Conservation (phyloP, 2,329 filamentous ascomycete species). For the Ascomycota sp. region DNA sequence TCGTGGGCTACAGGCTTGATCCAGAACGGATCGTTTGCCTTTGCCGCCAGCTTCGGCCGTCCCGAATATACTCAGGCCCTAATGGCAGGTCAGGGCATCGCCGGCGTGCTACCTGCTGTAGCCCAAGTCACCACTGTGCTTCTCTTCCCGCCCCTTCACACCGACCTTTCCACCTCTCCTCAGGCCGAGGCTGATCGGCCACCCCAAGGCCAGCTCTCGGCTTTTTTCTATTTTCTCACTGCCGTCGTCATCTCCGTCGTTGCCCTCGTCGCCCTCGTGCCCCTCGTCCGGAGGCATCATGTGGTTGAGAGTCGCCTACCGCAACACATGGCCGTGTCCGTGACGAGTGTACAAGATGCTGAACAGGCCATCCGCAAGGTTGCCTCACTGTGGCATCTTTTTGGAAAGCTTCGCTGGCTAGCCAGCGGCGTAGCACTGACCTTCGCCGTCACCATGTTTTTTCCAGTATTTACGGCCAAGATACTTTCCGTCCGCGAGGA, state of each 20-base stretch:
- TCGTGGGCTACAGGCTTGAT: conserved; percentile 67
- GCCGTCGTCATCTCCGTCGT: conserved; percentile 55
- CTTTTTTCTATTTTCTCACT: conserved; percentile 80
- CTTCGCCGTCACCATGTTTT: conserved; percentile 80
- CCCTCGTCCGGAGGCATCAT: conserved; percentile 44
- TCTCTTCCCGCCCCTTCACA: conserved; percentile 19
- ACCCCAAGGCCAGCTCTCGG: conserved; percentile 31
- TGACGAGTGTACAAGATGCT: conserved; percentile 29
- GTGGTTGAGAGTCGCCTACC: conserved; percentile 28
- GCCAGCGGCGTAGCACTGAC: conserved; percentile 59
- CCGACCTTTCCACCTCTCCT: conserved; percentile 5
- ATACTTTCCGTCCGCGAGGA: conserved; percentile 24
- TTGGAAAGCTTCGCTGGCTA: conserved; percentile 61
- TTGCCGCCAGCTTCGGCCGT: conserved; percentile 65
- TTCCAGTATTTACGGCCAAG: conserved; percentile 72
- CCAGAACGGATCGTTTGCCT: conserved; percentile 89
- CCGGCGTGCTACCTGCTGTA: conserved; percentile 72
- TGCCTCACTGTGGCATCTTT: conserved; percentile 39
- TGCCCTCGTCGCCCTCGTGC: conserved; percentile 53
- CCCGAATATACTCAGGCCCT: conserved; percentile 88
- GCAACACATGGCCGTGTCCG: conserved; percentile 26
- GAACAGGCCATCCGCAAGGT: conserved; percentile 30
- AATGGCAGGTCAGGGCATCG: conserved; percentile 85
- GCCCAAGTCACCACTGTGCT: conserved; percentile 75
- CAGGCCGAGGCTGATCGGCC: no score